These are phyloP conservation scores for Alternaria tenuissima DNA, from an alignment of 2,329 filamentous ascomycete genomes.

Conservation along the genomic window DNA sequence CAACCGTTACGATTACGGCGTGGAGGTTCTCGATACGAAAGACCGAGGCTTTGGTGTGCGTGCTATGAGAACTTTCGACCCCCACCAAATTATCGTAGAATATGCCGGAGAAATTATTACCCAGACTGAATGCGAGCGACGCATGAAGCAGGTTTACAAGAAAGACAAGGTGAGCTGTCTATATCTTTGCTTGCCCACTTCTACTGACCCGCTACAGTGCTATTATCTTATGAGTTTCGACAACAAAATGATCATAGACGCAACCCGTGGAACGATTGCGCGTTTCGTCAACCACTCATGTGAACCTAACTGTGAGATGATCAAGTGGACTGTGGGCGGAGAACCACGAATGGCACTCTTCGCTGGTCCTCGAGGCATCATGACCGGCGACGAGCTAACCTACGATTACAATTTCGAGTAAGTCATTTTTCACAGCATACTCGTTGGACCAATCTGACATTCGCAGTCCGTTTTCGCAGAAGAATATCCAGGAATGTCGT, in stretches of 20 bases:
- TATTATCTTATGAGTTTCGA: constrained; percentile 99
- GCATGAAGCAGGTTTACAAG: constrained; percentile 94
- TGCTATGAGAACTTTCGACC: constrained; percentile 84
- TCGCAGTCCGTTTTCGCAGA: constrained; percentile 57
- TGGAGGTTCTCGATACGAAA: constrained; percentile 90
- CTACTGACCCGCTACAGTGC: constrained; percentile 65
- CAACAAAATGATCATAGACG: constrained; percentile 98
- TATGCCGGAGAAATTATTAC: constrained; percentile 98
- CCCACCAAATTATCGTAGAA: constrained; percentile 96
- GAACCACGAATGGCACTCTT: constrained; percentile 97
- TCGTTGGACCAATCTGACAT: constrained; percentile 15
- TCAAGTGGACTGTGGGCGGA: constrained; percentile 94
- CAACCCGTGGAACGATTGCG: constrained; percentile 92
- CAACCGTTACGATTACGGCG: constrained; percentile 88
- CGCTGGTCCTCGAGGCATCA: constrained; percentile 86
- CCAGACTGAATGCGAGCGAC: constrained; percentile 87
- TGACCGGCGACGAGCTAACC: constrained; percentile 93
- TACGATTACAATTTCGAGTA: constrained; percentile 87
- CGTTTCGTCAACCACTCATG: constrained; percentile 99
- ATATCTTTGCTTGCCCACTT: background rate
- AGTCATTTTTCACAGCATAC: constrained; percentile 32
- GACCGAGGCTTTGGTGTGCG: constrained; percentile 92
- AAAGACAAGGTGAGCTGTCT: constrained; percentile 77
- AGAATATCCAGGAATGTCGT: constrained; percentile 70
- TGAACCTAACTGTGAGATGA: constrained; percentile 95